These are phyloP conservation scores for Scheffersomyces illinoinensis DNA, from an alignment of 1,139 yeast species.

Conservation along the genomic window DNA sequence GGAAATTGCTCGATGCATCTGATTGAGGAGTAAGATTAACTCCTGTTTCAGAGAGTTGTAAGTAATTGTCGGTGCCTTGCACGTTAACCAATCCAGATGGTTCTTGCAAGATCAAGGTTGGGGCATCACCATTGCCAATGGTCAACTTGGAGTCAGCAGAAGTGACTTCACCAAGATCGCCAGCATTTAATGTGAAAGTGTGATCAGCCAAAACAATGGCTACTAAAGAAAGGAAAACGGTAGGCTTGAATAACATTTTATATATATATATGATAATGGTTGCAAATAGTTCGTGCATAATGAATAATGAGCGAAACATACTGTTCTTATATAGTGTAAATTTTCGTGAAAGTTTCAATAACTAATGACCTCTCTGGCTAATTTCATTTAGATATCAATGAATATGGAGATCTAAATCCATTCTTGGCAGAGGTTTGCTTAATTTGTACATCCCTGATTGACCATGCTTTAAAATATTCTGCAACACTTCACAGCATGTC, in stretches of 20 bases:
- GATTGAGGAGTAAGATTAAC: constrained; percentile 10
- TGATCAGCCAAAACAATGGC: constrained; percentile 32
- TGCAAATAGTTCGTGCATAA: neutral
- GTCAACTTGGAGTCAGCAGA: constrained; percentile 14
- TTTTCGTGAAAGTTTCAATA: neutral
- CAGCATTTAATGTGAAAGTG: constrained; percentile 27
- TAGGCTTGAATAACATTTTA: constrained; percentile 19
- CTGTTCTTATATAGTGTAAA: neutral
- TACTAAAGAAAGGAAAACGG: constrained; percentile 27
- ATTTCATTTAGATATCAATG: neutral
- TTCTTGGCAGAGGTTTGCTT: neutral
- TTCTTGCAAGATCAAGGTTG: constrained; percentile 26
- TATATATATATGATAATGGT: neutral
- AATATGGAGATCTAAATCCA: neutral
- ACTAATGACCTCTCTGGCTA: neutral
- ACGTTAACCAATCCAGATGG: constrained; percentile 30
- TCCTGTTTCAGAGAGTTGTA: constrained; percentile 16
- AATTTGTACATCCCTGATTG: neutral
- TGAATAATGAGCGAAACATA: neutral
- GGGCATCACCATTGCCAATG: constrained; percentile 19
- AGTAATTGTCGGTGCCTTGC: constrained; percentile 17
- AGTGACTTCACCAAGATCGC: constrained; percentile 23
- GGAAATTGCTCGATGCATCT: constrained; percentile 29
- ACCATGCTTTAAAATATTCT: neutral
- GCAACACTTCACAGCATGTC: neutral